Percentiles rank a stretch among this genome's conserved stretches.
These are phyloP conservation scores for Thymus quinquecostatus DNA, from an alignment of 257 asterid genomes.

Conservation along the genomic window DNA sequence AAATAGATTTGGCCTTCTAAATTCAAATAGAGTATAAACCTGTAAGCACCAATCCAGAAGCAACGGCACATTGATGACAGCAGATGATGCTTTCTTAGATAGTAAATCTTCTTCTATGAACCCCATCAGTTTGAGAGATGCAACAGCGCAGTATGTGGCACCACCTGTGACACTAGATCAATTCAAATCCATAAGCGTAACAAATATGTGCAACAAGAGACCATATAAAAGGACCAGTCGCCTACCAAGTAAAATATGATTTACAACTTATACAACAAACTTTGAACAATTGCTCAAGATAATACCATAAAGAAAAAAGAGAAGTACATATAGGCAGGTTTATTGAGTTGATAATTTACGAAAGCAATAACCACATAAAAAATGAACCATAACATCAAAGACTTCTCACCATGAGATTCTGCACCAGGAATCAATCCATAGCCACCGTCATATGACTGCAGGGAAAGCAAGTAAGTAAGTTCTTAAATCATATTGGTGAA, in stretches of 20 bases:
- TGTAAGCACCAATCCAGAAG: constrained; percentile 90
- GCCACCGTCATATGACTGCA: constrained; percentile 99
- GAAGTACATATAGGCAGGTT: neutral
- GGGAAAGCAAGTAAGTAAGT: constrained; percentile 24
- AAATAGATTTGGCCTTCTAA: constrained; percentile 2
- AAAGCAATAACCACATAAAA: too few species aligned
- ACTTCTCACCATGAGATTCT: constrained; percentile 93
- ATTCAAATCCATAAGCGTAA: constrained; percentile 57
- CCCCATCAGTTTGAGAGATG: constrained; percentile 94
- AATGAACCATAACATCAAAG: neutral
- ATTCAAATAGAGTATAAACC: constrained; percentile 50
- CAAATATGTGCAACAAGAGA: constrained; percentile 34
- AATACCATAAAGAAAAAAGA: constrained; percentile 2
- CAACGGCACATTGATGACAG: constrained; percentile 59
- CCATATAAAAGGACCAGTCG: constrained; percentile 19
- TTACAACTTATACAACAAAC: neutral
- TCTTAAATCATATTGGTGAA: constrained; percentile 14
- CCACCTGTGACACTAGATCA: constrained; percentile 94
- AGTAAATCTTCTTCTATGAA: constrained; percentile 65
- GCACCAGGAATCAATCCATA: constrained; percentile 89
- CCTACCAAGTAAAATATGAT: constrained; percentile 10
- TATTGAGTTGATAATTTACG: constrained; percentile 18
- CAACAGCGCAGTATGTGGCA: constrained; percentile 97
- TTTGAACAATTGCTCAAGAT: constrained; percentile 9
- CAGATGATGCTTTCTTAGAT: constrained; percentile 46